Evolutionary conservation across 2,329 filamentous ascomycete species (phyloP).

Genomic region (Microdochium nivale): DNA sequence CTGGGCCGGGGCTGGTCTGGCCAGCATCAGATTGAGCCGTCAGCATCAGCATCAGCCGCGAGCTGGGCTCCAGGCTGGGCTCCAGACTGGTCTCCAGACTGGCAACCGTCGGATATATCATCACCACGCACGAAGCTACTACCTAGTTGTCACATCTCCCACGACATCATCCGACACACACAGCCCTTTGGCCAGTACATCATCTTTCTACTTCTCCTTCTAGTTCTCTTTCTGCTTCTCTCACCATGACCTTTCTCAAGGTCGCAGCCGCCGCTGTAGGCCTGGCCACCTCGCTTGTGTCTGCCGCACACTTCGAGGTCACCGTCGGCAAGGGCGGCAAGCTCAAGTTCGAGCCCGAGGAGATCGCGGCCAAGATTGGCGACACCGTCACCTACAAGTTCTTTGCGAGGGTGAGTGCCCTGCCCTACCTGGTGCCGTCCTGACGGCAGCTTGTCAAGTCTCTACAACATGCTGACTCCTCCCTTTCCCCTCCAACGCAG

Average conservation of each 20-base stretch:
- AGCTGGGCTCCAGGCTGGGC: no score
- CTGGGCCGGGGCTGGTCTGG: no score
- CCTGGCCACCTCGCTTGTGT: conserved; percentile 15
- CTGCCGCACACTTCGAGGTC: conserved; percentile 22
- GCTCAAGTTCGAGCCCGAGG: conserved; percentile 28
- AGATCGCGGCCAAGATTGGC: conserved; percentile 21
- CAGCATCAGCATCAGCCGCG: no score
- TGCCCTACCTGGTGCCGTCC: no score
- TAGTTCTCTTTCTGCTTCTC: neutral
- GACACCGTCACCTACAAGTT: conserved; percentile 32
- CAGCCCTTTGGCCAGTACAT: no score
- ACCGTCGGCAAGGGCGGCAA: conserved; percentile 26
- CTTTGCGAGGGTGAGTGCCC: conserved; percentile 22
- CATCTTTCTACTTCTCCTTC: neutral
- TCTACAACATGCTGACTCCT: neutral
- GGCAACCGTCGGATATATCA: no score
- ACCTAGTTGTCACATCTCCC: no score
- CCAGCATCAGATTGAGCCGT: no score
- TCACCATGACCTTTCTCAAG: conserved; percentile 5
- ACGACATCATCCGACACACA: no score
- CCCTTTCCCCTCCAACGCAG: conserved; percentile 7
- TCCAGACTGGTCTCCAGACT: no score
- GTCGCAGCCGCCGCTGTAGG: conserved; percentile 13
- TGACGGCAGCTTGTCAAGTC: conserved; percentile 1
- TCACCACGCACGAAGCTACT: no score